Conservation (phyloP, 148 eudicot genomes). For the Diospyros lotus region DNA sequence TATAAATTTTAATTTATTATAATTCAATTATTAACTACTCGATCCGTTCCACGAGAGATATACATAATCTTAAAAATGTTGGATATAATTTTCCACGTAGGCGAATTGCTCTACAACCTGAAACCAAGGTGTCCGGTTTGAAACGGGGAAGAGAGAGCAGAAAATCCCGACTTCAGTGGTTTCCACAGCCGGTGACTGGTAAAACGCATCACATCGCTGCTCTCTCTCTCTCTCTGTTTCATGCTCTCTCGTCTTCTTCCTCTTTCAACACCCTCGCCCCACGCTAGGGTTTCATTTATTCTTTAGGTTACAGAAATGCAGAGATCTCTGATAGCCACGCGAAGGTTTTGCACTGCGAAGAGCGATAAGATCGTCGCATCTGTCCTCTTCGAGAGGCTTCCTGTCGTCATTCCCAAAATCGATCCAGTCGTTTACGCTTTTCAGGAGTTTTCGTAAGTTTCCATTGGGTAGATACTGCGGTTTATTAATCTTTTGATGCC, state of each 20-base stretch:
- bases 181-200: conserved; percentile 5
- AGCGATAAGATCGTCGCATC: conserved; percentile 70
- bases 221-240: not conserved
- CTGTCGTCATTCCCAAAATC: conserved; percentile 82
- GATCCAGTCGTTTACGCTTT: conserved; percentile 88
- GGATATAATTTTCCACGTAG: too few relatives aligned
- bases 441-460: conserved; percentile 85
- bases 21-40: too few relatives aligned
- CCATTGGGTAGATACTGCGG: not conserved
- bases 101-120: not conserved
- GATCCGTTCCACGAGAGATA: too few relatives aligned
- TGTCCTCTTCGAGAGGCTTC: conserved; percentile 85
- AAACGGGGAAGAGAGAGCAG: not conserved
- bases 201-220: not conserved
- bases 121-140: not conserved
- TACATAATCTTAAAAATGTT: too few relatives aligned
- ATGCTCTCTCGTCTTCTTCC: not conserved
- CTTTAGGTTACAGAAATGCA: conserved; percentile 26
- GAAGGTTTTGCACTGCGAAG: conserved; percentile 31
- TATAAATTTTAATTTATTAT: too few relatives aligned
- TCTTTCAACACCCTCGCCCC: not conserved
- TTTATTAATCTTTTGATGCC: too few relatives aligned
- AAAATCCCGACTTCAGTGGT: not conserved
- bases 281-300: not conserved
- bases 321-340: conserved; percentile 19